Conservation (phyloP, 306 rosid genomes). For the Styphnolobium japonicum region DNA sequence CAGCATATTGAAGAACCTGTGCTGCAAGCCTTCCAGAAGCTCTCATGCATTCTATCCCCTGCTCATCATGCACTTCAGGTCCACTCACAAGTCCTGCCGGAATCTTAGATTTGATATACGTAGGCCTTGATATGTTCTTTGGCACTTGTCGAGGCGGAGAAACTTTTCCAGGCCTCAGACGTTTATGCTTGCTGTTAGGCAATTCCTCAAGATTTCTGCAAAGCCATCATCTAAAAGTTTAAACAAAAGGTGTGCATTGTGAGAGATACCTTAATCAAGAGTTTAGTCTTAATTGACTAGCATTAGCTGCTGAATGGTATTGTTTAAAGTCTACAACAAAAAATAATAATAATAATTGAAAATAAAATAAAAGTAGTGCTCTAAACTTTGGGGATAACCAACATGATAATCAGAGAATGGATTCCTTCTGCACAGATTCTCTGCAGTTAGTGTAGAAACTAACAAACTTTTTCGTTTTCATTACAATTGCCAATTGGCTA, state of each 20-base stretch:
- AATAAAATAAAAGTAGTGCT: neutral
- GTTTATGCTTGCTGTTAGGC: conserved; percentile 55
- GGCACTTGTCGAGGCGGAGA: conserved; percentile 81
- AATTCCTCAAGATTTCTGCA: conserved; percentile 62
- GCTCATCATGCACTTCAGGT: conserved; percentile 77
- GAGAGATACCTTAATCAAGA: neutral
- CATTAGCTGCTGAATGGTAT: neutral
- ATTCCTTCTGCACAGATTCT: neutral
- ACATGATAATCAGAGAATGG: neutral
- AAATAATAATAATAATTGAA: neutral
- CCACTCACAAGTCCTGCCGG: conserved; percentile 78
- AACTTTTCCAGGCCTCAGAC: conserved; percentile 73
- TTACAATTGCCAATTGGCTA: neutral
- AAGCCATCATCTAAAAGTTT: conserved; percentile 15
- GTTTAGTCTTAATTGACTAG: neutral
- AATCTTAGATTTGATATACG: conserved; percentile 62
- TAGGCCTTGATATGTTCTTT: conserved; percentile 60
- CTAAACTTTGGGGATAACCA: neutral
- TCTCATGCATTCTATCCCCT: conserved; percentile 86
- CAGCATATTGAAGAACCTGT: conserved; percentile 89
- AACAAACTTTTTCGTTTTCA: neutral
- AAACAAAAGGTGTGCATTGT: neutral
- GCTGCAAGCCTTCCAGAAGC: conserved; percentile 98
- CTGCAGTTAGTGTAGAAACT: neutral
- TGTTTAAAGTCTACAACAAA: neutral